Evolutionary conservation across 164 flowering plant species (phyloP), one percentile per base, ranked within the genome.

Genomic region (Hamamelis virginiana): DNA sequence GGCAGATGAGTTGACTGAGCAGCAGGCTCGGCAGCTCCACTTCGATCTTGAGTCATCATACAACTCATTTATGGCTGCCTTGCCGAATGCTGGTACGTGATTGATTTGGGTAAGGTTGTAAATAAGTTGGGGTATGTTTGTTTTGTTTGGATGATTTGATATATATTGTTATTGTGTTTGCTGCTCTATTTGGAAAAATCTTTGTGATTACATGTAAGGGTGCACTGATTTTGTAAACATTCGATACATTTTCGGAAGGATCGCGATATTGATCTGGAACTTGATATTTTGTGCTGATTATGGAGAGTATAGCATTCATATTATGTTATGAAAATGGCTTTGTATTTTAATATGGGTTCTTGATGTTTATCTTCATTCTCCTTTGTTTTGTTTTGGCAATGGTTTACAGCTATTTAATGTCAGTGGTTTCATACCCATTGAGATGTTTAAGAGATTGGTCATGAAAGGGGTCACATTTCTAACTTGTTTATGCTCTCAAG

Each of bases 41-140:
- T 95, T 95, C 60, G 98, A 95, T 71, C 85, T 95, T 1, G 98
- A 91, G 72, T 92, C 98, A 0, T 91, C 98, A 0, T 95, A 92
- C 79, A 95, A 89, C 72, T 85, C 93, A 16, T 95, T 95, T 68
- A 89, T 95, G 96, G 97, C 96, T 8, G 95, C 97, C n/a, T 78
- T 95, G 85, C 97, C 97, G 18, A 82, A 77, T 77, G 86, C 89
- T 59, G 92, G 95, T 21, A 74, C 84, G 38, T 92, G 80, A 82
- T 74, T 74, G 46, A 38, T 66, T 65, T 55, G 59, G 76, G 78
- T 78, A 73, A 73, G 78, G 61, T 62, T 83, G 81, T 78, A 79
- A 67, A 77, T 74, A 74, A 62, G 23, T 58, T n/a, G 43, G 41
- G 33, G 75, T 26, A 48, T 4, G 1, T n/a, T 60, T 28, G 6